A percentile compares a stretch with the other conserved stretches of the same genome.
phyloP scores from a whole-genome alignment of 2,329 filamentous ascomycete species.

The Exutisphaerella laricina region DNA sequence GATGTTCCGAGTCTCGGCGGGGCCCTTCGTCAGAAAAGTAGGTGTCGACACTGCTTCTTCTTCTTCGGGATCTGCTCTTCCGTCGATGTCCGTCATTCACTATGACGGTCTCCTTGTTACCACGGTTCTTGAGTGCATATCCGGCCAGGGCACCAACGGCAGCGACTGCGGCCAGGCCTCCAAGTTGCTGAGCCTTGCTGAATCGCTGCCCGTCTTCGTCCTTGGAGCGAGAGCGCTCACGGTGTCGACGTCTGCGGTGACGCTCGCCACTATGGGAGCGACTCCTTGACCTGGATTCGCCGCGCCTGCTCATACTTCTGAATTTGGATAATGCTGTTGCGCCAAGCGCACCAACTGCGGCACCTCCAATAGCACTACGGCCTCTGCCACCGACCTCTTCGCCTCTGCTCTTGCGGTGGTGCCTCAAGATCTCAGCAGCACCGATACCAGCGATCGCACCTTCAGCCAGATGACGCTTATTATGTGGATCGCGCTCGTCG shows the following conservation, averaged over 20 bases:
- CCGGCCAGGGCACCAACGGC: conserved; percentile 54
- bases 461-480: conserved; percentile 55
- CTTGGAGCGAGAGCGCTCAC: conserved; percentile 8
- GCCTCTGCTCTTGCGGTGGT: conserved; percentile 52
- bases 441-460: conserved; percentile 56
- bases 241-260: conserved; percentile 15
- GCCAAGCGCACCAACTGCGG: conserved; percentile 56
- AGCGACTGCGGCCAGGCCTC: conserved; percentile 56
- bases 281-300: conserved; percentile 15
- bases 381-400: conserved; percentile 48
- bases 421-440: conserved; percentile 55
- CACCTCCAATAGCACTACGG: conserved; percentile 54
- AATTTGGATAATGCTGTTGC: conserved; percentile 53
- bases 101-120: conserved; percentile 43
- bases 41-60: conserved; percentile 37
- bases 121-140: conserved; percentile 48
- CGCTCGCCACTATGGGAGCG: conserved; percentile 21
- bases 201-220: conserved; percentile 11
- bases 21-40: conserved; percentile 19
- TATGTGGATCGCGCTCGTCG: conserved; percentile 42
- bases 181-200: conserved; percentile 48
- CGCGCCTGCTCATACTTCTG: conserved; percentile 35
- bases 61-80: conserved; percentile 42
- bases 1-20: conserved; percentile 14
- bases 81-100: conserved; percentile 36